These are phyloP conservation scores for Phaffomyces opuntiae DNA, from an alignment of 805 yeast genomes.

Conservation along the genomic window DNA sequence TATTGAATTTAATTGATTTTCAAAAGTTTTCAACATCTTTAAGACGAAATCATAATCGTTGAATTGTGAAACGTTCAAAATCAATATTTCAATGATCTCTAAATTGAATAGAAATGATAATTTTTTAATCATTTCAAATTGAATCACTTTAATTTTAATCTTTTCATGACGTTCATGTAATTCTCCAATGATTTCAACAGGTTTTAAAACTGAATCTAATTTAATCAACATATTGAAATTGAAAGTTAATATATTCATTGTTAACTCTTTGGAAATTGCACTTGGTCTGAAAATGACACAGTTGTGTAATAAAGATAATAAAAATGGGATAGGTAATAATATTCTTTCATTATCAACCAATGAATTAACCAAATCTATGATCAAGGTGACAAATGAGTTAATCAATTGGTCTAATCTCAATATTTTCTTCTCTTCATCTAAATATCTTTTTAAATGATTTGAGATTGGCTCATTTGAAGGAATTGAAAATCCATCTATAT, in stretches of 20 bases:
- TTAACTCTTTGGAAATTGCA: slow-evolving; percentile 39
- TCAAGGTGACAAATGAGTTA: slow-evolving; percentile 30
- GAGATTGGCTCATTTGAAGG: slow-evolving; percentile 29
- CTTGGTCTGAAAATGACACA: slow-evolving; percentile 53
- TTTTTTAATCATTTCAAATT: slow-evolving; percentile 41
- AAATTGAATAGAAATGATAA: slow-evolving; percentile 42
- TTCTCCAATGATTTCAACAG: slow-evolving; percentile 21
- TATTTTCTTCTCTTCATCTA: slow-evolving; percentile 35
- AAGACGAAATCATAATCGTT: slow-evolving; percentile 9
- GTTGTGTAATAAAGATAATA: slow-evolving; percentile 50
- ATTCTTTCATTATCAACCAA: slow-evolving; percentile 2
- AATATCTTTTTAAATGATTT: slow-evolving; percentile 31
- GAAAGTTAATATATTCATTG: not conserved
- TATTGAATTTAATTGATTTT: slow-evolving; percentile 23
- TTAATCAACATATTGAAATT: slow-evolving; percentile 18
- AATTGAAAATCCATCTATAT: slow-evolving; percentile 15
- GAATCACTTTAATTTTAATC: slow-evolving; percentile 30
- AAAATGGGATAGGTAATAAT: slow-evolving; percentile 46
- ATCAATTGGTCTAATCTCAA: slow-evolving; percentile 45
- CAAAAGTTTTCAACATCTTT: not conserved
- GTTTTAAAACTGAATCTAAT: slow-evolving; percentile 13
- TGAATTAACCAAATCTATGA: slow-evolving; percentile 21
- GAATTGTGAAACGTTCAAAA: slow-evolving; percentile 8
- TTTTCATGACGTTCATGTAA: slow-evolving; percentile 15
- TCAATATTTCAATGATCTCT: slow-evolving; percentile 49